Evolutionary conservation across 768 basidiomycete genomes (phyloP).

Genomic region (Lactifluus hygrophoroides): DNA sequence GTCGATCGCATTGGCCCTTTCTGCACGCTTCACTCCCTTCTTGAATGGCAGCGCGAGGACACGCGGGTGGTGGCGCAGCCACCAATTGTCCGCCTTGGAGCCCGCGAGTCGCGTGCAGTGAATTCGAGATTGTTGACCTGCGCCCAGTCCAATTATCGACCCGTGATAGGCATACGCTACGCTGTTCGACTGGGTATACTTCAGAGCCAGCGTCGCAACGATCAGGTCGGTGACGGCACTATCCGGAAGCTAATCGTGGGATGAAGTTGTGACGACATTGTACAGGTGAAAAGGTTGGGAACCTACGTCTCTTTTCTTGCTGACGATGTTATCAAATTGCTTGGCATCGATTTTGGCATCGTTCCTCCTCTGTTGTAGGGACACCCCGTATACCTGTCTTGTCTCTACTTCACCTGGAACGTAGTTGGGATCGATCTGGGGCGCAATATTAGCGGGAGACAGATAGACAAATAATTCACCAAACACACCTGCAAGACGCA

Average conservation of each 20-base stretch:
- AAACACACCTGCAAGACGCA: slow-evolving; percentile 82
- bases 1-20: slow-evolving; percentile 98
- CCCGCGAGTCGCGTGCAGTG: slow-evolving; percentile 99
- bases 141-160: slow-evolving; percentile 90
- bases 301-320: slow-evolving; percentile 74
- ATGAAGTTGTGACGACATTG: background rate
- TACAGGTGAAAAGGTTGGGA: background rate
- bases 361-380: slow-evolving; percentile 85
- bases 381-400: slow-evolving; percentile 90
- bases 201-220: slow-evolving; percentile 92
- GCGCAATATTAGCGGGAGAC: background rate
- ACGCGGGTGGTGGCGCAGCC: slow-evolving; percentile 94
- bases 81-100: slow-evolving; percentile 98
- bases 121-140: slow-evolving; percentile 97
- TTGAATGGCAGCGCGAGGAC: slow-evolving; percentile 93
- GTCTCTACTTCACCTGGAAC: slow-evolving; percentile 76
- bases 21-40: slow-evolving; percentile 93
- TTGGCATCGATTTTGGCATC: slow-evolving; percentile 74
- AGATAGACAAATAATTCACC: background rate
- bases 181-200: slow-evolving; percentile 99
- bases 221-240: slow-evolving; percentile 84
- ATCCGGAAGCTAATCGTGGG: slow-evolving; percentile 49
- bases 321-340: slow-evolving; percentile 84
- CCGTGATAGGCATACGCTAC: slow-evolving; percentile 93
- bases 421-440: slow-evolving; percentile 82